These are phyloP conservation scores for Talaromyces sp. DNA, from an alignment of 2,329 filamentous ascomycete genomes.

Conservation along the genomic window DNA sequence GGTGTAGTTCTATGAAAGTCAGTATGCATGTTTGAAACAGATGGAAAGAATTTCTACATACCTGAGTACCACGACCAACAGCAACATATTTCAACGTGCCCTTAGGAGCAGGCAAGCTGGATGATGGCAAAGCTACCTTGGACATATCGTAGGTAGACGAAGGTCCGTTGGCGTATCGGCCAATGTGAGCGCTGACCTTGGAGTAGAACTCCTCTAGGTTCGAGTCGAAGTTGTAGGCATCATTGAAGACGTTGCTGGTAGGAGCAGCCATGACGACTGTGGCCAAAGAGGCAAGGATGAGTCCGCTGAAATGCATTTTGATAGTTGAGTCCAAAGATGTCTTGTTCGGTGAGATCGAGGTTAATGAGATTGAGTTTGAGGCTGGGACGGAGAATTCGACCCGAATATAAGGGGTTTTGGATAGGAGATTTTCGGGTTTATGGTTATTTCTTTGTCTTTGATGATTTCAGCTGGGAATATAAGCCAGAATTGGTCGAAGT, in stretches of 20 bases:
- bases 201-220: slow-evolving; percentile 42
- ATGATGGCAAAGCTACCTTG: slow-evolving; percentile 43
- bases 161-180: slow-evolving; percentile 23
- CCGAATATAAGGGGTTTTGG: neutral
- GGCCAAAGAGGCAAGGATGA: slow-evolving; percentile 28
- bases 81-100: slow-evolving; percentile 73
- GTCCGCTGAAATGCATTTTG: slow-evolving; percentile 18
- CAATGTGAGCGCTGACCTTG: slow-evolving; percentile 41
- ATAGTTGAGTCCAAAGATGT: neutral
- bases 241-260: slow-evolving; percentile 29
- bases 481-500: neutral
- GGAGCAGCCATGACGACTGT: slow-evolving; percentile 39
- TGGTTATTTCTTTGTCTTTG: neutral
- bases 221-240: slow-evolving; percentile 41
- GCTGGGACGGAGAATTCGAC: neutral
- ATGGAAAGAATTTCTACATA: slow-evolving; percentile 28
- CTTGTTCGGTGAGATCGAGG: neutral
- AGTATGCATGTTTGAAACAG: neutral
- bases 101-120: slow-evolving; percentile 59
- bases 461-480: neutral
- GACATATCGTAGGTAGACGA: slow-evolving; percentile 35
- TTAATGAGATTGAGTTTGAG: neutral
- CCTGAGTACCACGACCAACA: slow-evolving; percentile 74
- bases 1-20: slow-evolving; percentile 74
- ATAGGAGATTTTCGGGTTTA: neutral